These are phyloP conservation scores for Beauveria asiatica DNA, from an alignment of 2,329 filamentous ascomycete genomes.

Conservation along the genomic window DNA sequence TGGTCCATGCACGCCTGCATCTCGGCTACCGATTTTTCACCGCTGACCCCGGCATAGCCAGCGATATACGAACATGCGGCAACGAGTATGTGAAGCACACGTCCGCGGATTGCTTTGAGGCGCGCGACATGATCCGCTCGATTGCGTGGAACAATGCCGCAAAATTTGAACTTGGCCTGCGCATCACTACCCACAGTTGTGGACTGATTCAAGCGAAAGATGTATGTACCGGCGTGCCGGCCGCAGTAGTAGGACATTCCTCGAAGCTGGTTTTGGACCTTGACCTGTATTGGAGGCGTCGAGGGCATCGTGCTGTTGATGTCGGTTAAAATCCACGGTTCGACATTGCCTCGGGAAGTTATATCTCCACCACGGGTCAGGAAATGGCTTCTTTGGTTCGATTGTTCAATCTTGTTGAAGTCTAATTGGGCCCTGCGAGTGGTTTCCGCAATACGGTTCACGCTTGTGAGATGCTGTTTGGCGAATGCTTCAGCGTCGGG, in stretches of 20 bases:
- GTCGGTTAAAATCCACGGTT: too few relatives aligned
- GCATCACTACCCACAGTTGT: too few relatives aligned
- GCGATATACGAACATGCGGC: slow-evolving; percentile 2
- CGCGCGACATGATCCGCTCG: slow-evolving; percentile 14
- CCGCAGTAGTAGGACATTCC: slow-evolving; percentile 18
- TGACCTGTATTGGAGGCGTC: not conserved
- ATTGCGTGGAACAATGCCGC: slow-evolving; percentile 18
- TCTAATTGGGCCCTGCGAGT: too few relatives aligned
- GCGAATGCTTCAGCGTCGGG: too few relatives aligned
- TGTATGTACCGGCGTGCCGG: slow-evolving; percentile 18
- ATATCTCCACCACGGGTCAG: too few relatives aligned
- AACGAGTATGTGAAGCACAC: slow-evolving; percentile 13
- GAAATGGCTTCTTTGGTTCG: too few relatives aligned
- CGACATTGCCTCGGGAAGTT: too few relatives aligned
- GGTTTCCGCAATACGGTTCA: too few relatives aligned
- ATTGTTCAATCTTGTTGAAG: too few relatives aligned
- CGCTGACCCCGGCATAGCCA: not conserved
- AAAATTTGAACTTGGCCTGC: slow-evolving; percentile 12
- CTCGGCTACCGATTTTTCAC: not conserved
- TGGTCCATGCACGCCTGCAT: not conserved
- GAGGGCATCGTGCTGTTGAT: too few relatives aligned
- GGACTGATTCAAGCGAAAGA: slow-evolving; percentile 17
- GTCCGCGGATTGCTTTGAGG: slow-evolving; percentile 9
- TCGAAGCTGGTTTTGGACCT: not conserved
- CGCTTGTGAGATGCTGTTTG: too few relatives aligned